phyloP scores from a whole-genome alignment of 2,329 filamentous ascomycete species.

The Exophiala alcalophila region DNA sequence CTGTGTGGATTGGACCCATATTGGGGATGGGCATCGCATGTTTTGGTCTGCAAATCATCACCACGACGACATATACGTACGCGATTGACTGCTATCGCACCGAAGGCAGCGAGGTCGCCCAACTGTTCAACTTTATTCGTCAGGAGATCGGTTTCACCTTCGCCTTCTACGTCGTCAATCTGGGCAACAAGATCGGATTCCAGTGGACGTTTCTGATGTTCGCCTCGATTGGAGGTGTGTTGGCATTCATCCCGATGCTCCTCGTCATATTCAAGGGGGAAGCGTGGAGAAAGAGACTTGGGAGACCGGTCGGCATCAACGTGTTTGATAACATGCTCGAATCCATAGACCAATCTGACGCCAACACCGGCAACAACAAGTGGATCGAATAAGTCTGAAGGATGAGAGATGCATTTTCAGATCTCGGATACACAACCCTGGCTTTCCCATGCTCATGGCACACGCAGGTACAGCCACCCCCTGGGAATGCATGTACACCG shows the following conservation, averaged over 20 bases:
- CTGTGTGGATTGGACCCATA: slow-evolving; percentile 32
- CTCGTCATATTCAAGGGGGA: slow-evolving; percentile 24
- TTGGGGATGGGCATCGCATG: slow-evolving; percentile 32
- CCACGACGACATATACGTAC: slow-evolving; percentile 32
- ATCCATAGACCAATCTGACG: neutral
- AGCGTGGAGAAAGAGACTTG: slow-evolving; percentile 17
- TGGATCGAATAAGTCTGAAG: too few species aligned
- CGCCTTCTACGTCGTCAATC: slow-evolving; percentile 30
- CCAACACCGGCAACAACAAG: neutral
- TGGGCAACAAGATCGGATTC: slow-evolving; percentile 25
- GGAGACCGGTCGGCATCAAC: slow-evolving; percentile 16
- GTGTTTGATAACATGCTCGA: slow-evolving; percentile 12
- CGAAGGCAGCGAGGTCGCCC: slow-evolving; percentile 27
- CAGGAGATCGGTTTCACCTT: slow-evolving; percentile 32
- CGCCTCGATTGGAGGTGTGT: slow-evolving; percentile 18
- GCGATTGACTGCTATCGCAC: slow-evolving; percentile 31
- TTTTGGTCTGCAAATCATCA: slow-evolving; percentile 33
- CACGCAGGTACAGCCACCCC: too few species aligned
- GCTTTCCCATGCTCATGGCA: too few species aligned
- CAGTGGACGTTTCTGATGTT: slow-evolving; percentile 28
- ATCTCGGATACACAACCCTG: too few species aligned
- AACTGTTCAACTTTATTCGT: slow-evolving; percentile 31
- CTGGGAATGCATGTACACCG: slow-evolving; percentile 11
- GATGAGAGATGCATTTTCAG: neutral
- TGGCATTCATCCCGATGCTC: slow-evolving; percentile 27